phyloP scores from a whole-genome alignment of 306 rosid genomes.

The Ochetophila trinervis region DNA sequence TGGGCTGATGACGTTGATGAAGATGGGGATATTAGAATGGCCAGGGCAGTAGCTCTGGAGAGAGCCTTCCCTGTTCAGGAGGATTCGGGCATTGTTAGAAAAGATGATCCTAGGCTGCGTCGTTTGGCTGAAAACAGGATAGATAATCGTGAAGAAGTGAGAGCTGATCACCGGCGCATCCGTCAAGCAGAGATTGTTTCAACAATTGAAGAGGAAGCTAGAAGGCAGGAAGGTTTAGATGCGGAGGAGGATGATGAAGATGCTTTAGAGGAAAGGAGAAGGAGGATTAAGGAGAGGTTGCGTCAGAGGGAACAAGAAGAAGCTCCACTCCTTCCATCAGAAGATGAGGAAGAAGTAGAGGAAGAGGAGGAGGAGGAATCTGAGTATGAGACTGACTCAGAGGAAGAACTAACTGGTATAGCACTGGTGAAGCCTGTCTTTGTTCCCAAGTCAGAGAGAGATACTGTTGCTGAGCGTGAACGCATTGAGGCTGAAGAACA shows the following conservation, averaged over 20 bases:
- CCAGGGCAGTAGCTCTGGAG: constrained; percentile 62
- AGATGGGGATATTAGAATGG: constrained; percentile 63
- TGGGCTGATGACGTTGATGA: constrained; percentile 82
- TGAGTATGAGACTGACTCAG: constrained; percentile 92
- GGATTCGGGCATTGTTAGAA: constrained; percentile 45
- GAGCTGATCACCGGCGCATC: constrained; percentile 90
- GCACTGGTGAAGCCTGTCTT: constrained; percentile 96
- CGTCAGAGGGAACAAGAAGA: constrained; percentile 88
- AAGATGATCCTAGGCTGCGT: constrained; percentile 77
- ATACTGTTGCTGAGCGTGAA: constrained; percentile 89
- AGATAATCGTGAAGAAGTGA: constrained; percentile 84
- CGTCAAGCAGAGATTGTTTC: constrained; percentile 94
- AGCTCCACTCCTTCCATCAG: constrained; percentile 40
- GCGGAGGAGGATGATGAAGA: constrained; percentile 73
- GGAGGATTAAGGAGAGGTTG: constrained; percentile 62
- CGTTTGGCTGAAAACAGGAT: constrained; percentile 75
- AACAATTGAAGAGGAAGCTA: constrained; percentile 81
- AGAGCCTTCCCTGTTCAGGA: constrained; percentile 65
- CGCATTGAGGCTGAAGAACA: constrained; percentile 85
- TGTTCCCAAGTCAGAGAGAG: constrained; percentile 92
- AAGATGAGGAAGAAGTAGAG: constrained; percentile 74
- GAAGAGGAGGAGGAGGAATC: constrained; percentile 80
- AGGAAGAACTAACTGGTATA: constrained; percentile 75
- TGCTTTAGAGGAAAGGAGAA: constrained; percentile 79
- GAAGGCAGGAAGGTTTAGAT: constrained; percentile 82